These are phyloP conservation scores for Ogataea naganishii DNA, from an alignment of 805 yeast species.

Conservation along the genomic window DNA sequence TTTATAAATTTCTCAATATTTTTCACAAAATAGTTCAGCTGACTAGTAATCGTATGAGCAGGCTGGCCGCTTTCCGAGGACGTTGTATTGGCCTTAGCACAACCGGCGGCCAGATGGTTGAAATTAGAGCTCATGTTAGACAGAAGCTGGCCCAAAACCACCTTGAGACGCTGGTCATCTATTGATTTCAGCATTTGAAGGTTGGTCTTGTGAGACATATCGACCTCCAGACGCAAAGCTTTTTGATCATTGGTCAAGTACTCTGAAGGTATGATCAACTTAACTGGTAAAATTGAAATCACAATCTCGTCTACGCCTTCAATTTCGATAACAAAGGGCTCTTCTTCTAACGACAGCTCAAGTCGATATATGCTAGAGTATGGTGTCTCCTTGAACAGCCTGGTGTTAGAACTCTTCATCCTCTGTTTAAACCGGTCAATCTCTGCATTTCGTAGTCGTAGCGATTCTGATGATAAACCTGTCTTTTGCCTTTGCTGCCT, in stretches of 20 bases:
- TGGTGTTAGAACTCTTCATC: constrained; percentile 10
- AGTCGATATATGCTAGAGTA: constrained; percentile 21
- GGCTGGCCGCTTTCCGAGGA: too few relatives aligned
- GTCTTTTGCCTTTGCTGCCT: constrained; percentile 1
- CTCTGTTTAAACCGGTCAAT: constrained; percentile 20
- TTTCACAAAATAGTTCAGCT: constrained; percentile 21
- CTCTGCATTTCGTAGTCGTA: constrained; percentile 13
- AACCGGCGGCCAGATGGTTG: constrained; percentile 12
- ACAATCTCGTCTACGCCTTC: constrained; percentile 16
- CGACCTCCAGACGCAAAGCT: constrained; percentile 20
- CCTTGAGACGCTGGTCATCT: constrained; percentile 17
- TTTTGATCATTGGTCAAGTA: constrained; percentile 19
- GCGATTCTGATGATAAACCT: constrained; percentile 5
- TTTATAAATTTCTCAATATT: constrained; percentile 25
- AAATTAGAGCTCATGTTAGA: constrained; percentile 22
- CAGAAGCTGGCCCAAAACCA: constrained; percentile 23
- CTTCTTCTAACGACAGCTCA: constrained; percentile 16
- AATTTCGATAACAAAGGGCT: constrained; percentile 21
- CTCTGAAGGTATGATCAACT: constrained; percentile 23
- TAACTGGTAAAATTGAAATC: constrained; percentile 18
- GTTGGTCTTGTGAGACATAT: constrained; percentile 20
- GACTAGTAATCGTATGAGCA: constrained; percentile 21
- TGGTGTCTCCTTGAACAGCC: constrained; percentile 19
- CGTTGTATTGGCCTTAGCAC: constrained; percentile 8
- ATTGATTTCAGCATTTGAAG: constrained; percentile 18